Conservation (phyloP, 768 basidiomycete species). For the Rhizopogon vesiculosus region DNA sequence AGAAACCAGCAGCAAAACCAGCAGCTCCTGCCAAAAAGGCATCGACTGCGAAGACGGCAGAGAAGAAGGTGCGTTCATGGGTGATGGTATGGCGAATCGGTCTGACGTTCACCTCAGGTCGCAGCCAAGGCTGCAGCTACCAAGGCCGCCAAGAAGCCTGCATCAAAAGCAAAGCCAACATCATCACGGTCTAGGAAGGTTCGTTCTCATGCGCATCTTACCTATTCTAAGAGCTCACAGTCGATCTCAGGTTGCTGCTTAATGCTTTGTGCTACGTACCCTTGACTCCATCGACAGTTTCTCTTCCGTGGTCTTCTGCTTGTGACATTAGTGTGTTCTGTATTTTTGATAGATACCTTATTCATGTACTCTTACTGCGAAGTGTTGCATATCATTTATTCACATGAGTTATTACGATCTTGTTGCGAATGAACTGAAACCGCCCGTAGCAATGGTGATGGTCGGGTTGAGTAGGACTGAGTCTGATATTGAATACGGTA, state of each 20-base stretch:
- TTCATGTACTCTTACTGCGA: constrained; percentile 1
- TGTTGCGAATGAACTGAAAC: no score
- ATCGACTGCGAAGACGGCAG: constrained; percentile 19
- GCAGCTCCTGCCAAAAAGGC: constrained; percentile 12
- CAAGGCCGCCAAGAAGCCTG: constrained; percentile 22
- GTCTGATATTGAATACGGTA: no score
- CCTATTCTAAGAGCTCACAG: neutral
- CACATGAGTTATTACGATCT: neutral
- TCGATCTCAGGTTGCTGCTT: neutral
- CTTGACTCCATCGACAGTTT: neutral
- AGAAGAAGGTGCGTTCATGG: constrained; percentile 15
- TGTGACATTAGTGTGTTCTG: neutral
- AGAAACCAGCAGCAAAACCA: constrained; percentile 2
- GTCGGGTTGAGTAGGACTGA: neutral
- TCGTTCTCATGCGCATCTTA: neutral
- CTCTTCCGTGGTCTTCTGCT: neutral
- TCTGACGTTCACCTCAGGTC: constrained; percentile 9
- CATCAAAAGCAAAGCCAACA: constrained; percentile 4
- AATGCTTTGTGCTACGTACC: neutral
- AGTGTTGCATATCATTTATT: constrained; percentile 1
- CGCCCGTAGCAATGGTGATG: neutral
- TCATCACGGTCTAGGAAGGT: constrained; percentile 1
- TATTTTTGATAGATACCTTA: constrained; percentile 4
- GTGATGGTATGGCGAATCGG: neutral
- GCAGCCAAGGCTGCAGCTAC: constrained; percentile 25